Percentiles rank a stretch among this genome's conserved stretches.
Conservation (phyloP, 192 early-diverging fungal genomes). For the Coemansia interrupta region DNA sequence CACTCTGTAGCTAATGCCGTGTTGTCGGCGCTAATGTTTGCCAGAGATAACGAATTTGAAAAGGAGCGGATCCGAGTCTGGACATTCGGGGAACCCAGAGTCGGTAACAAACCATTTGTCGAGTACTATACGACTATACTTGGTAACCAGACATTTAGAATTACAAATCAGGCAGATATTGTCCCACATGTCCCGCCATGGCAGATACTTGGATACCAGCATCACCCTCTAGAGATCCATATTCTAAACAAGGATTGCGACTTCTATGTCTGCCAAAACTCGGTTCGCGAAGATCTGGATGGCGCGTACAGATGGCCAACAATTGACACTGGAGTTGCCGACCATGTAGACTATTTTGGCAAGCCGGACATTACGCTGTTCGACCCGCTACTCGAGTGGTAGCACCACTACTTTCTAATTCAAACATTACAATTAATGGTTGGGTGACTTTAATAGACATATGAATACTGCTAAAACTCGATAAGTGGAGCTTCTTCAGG, state of each 20-base stretch:
- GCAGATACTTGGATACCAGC: conserved; percentile 54
- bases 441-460: background rate
- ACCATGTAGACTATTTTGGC: conserved; percentile 50
- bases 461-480: conserved; percentile 19
- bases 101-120: conserved; percentile 41
- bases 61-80: conserved; percentile 44
- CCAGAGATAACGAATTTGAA: conserved; percentile 28
- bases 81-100: conserved; percentile 52
- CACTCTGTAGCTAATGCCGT: conserved; percentile 38
- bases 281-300: conserved; percentile 45
- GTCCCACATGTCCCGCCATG: conserved; percentile 51
- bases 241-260: conserved; percentile 43
- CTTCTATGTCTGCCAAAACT: conserved; percentile 51
- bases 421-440: background rate
- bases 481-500: conserved; percentile 39
- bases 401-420: background rate
- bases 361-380: conserved; percentile 46
- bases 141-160: conserved; percentile 45
- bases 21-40: conserved; percentile 43
- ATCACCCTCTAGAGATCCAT: conserved; percentile 50
- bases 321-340: conserved; percentile 44
- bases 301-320: conserved; percentile 54
- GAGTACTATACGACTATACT: conserved; percentile 46
- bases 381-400: conserved; percentile 38
- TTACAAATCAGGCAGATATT: conserved; percentile 46